Base-by-base conservation (phyloP, 805 yeast genomes). In the Schwanniomyces vanrijiae region DNA sequence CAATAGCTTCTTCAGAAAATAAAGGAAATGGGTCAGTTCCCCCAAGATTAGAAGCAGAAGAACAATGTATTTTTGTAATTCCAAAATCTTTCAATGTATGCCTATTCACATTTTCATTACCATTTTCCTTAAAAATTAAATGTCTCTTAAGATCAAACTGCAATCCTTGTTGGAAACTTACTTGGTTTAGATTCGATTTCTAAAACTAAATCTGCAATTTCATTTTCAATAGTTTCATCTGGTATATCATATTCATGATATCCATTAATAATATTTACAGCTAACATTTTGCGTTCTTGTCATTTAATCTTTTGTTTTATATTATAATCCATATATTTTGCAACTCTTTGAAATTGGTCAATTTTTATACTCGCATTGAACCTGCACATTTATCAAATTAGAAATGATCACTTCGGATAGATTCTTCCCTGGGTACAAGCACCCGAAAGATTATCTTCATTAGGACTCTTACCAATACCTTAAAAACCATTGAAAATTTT, bases 51-150 rank as follows among this genome's bases (percentile, higher is more conserved):
- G 65, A 58, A 28, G 67, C 59, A 14, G 68, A 61, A 13, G 60
- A 60, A 10, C 60, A 61, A 46, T 66, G 73, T 1, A 72, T 67
- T 54, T 67, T 65, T 16, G 58, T 50, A 46, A 72, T 70, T 2
- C 68, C 65, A 44, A 72, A 57, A 19, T 70, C 76, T 31, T 54
- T 55, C 51, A 72, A 57, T 2, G 76, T 69, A n/a, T n/a, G n/a
- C n/a, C 41, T 69, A 61, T 42, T 61, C 63, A n/a, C n/a, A 47
- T 69, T 63, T 19, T 75, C 71, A 24, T 58, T 61, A 9, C 64
- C 61, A 45, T 56, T 72, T 35, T 50, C n/a, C n/a, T n/a, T n/a
- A n/a, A n/a, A n/a, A n/a, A n/a, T n/a, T n/a, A n/a, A n/a, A n/a
- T n/a, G n/a, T n/a, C n/a, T n/a, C n/a, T n/a, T n/a, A n/a, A n/a